A percentile compares a stretch with the other conserved stretches of the same genome.
These are phyloP conservation scores for Calonectria ilicicola DNA, from an alignment of 2,329 filamentous ascomycete genomes.

Conservation along the genomic window DNA sequence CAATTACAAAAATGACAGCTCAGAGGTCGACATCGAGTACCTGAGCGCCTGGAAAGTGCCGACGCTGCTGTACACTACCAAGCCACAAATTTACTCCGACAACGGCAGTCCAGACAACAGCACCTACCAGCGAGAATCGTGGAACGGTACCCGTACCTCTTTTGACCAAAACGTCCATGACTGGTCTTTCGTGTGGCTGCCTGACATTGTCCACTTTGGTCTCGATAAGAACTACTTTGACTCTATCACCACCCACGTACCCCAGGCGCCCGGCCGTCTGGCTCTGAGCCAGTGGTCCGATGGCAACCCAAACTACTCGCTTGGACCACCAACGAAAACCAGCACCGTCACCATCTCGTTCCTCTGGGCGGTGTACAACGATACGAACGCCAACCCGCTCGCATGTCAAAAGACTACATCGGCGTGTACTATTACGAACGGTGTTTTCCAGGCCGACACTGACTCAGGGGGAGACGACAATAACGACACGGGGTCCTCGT, in stretches of 20 bases:
- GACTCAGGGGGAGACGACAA: neutral
- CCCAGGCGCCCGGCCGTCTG: neutral
- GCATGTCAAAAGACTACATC: neutral
- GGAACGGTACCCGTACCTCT: neutral
- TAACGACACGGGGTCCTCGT: neutral
- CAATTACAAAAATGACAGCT: slow-evolving; percentile 8
- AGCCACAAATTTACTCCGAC: neutral
- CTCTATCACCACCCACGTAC: neutral
- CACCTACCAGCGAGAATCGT: neutral
- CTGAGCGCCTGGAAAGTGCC: neutral
- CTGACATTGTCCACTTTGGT: neutral
- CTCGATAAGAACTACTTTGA: neutral
- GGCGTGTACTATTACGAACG: neutral
- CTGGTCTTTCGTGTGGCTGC: neutral
- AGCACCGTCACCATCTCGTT: neutral
- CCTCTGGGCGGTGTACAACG: neutral
- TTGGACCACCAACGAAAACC: neutral
- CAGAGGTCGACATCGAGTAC: slow-evolving; percentile 12
- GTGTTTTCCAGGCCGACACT: neutral
- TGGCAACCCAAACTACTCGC: neutral
- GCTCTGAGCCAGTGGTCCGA: neutral
- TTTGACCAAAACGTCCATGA: neutral
- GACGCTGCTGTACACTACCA: neutral
- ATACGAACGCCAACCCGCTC: neutral
- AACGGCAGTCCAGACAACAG: neutral